A percentile compares a stretch with the other conserved stretches of the same genome.
These are phyloP conservation scores for Rosa hybrid DNA, from an alignment of 331 rosid genomes.

Conservation along the genomic window DNA sequence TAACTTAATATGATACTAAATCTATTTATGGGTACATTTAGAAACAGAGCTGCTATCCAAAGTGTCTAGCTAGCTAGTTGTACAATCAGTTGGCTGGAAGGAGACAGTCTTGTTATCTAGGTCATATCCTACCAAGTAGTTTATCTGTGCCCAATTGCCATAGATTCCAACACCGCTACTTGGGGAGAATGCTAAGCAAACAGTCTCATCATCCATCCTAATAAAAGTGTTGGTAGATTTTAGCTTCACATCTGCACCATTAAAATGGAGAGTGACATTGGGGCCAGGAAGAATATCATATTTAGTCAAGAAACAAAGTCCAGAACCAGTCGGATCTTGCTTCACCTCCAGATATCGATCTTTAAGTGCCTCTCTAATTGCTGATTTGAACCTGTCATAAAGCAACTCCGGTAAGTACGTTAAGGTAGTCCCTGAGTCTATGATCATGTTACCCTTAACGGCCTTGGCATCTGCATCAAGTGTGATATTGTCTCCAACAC, in stretches of 20 bases:
- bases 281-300: background rate
- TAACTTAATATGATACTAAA: no score
- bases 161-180: background rate
- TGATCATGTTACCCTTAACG: slow-evolving; percentile 26
- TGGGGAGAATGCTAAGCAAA: slow-evolving; percentile 26
- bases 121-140: slow-evolving; percentile 43
- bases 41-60: background rate
- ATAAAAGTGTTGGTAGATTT: slow-evolving; percentile 16
- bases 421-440: slow-evolving; percentile 21
- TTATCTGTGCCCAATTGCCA: slow-evolving; percentile 39
- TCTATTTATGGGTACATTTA: background rate
- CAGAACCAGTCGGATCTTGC: background rate
- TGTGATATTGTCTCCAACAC: background rate
- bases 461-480: background rate
- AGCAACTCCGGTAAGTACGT: background rate
- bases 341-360: background rate
- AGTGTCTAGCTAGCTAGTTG: background rate
- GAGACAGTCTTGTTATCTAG: background rate
- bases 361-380: slow-evolving; percentile 2
- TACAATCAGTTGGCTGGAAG: background rate
- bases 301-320: slow-evolving; percentile 4
- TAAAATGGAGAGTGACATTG: slow-evolving; percentile 13
- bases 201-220: background rate
- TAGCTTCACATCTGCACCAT: slow-evolving; percentile 20
- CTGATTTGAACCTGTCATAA: background rate